Percentiles rank a stretch among this genome's conserved stretches.
Evolutionary conservation across 345 rosid species (phyloP).

Genomic region (Balakata baccata): DNA sequence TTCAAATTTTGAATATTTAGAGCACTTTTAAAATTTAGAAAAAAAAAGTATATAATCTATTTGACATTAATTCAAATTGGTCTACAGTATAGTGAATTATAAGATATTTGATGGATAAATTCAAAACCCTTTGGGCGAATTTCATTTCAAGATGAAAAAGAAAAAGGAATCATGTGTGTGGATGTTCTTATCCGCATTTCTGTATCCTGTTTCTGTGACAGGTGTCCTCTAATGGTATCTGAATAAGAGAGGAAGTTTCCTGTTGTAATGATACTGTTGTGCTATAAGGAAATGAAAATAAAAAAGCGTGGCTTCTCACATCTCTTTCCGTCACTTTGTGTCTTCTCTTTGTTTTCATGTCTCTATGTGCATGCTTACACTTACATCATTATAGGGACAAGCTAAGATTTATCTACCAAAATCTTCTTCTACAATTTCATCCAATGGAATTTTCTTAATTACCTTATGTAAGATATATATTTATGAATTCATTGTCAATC

Average conservation of each 20-base stretch:
- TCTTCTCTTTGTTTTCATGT: not conserved
- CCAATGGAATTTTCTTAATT: too few relatives aligned
- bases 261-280: not conserved
- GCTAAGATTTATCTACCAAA: too few relatives aligned
- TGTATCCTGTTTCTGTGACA: not conserved
- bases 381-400: not conserved
- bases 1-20: too few relatives aligned
- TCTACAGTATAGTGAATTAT: too few relatives aligned
- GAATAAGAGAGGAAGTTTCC: not conserved
- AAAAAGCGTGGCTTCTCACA: not conserved
- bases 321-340: not conserved
- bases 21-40: too few relatives aligned
- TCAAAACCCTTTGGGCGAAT: not conserved
- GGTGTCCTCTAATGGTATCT: not conserved
- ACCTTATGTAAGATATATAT: too few relatives aligned
- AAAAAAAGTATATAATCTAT: too few relatives aligned
- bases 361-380: not conserved
- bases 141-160: not conserved
- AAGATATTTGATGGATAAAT: too few relatives aligned
- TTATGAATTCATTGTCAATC: too few relatives aligned
- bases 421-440: too few relatives aligned
- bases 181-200: too few relatives aligned
- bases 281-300: not conserved
- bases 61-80: too few relatives aligned
- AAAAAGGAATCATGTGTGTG: not conserved